phyloP scores from a whole-genome alignment of 495 filamentous ascomycete genomes.

The Poronia punctata region DNA sequence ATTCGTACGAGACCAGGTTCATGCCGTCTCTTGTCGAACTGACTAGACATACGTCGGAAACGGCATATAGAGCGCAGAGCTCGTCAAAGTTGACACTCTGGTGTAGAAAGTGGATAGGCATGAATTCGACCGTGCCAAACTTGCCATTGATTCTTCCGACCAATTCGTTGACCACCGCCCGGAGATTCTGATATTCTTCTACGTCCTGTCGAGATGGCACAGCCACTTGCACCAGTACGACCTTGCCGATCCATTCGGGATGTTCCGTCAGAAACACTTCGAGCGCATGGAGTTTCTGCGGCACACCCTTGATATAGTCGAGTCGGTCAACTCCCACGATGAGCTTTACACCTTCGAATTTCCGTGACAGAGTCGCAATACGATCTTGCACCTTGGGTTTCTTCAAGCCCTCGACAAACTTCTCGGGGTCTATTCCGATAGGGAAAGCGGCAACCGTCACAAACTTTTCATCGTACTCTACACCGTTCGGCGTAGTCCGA shows the following conservation, averaged over 20 bases:
- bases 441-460: slow-evolving; percentile 78
- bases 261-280: slow-evolving; percentile 88
- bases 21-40: slow-evolving; percentile 92
- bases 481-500: slow-evolving; percentile 71
- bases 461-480: slow-evolving; percentile 67
- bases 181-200: slow-evolving; percentile 90
- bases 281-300: slow-evolving; percentile 85
- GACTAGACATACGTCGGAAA: slow-evolving; percentile 84
- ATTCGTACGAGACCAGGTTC: slow-evolving; percentile 96
- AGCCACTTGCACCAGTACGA: slow-evolving; percentile 88
- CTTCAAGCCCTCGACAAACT: slow-evolving; percentile 81
- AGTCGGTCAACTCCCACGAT: slow-evolving; percentile 91
- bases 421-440: slow-evolving; percentile 93
- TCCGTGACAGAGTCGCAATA: slow-evolving; percentile 66
- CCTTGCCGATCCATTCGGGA: slow-evolving; percentile 85
- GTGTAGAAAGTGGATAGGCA: slow-evolving; percentile 92
- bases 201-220: slow-evolving; percentile 89
- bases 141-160: slow-evolving; percentile 89
- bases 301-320: slow-evolving; percentile 95
- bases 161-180: slow-evolving; percentile 81
- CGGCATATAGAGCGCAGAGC: slow-evolving; percentile 83
- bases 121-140: slow-evolving; percentile 89
- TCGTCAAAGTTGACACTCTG: slow-evolving; percentile 84
- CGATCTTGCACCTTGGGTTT: slow-evolving; percentile 72
- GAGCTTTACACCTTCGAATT: slow-evolving; percentile 80